Percentiles rank a stretch among this genome's conserved stretches.
phyloP scores from a whole-genome alignment of 441 rosid genomes.

The Pelargonium australe region DNA sequence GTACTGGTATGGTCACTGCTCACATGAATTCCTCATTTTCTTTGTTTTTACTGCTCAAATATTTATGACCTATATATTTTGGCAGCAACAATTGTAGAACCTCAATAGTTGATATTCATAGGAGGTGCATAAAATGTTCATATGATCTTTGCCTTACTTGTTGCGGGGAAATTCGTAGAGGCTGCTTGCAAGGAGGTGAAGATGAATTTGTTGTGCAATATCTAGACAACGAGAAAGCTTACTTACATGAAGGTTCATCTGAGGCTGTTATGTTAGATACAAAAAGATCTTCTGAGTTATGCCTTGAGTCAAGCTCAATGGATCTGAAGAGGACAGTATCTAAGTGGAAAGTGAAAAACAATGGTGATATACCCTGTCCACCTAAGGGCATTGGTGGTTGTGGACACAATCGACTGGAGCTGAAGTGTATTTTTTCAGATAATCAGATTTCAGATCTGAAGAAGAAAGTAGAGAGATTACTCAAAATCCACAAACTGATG shows the following conservation, averaged over 20 bases:
- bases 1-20: conserved; percentile 34
- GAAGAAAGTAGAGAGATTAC: conserved; percentile 40
- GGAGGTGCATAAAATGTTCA: conserved; percentile 61
- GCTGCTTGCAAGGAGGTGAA: conserved; percentile 39
- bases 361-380: conserved; percentile 53
- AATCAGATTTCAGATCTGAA: conserved; percentile 45
- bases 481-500: neutral
- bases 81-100: conserved; percentile 69
- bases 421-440: conserved; percentile 42
- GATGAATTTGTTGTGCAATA: conserved; percentile 35
- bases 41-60: neutral
- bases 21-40: neutral
- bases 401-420: conserved; percentile 39
- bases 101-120: conserved; percentile 66
- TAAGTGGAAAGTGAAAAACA: conserved; percentile 53
- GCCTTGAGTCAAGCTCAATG: conserved; percentile 13
- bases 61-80: conserved; percentile 13
- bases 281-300: neutral
- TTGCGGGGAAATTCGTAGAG: conserved; percentile 73
- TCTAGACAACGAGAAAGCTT: conserved; percentile 26
- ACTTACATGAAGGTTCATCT: conserved; percentile 48
- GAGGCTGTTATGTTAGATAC: neutral
- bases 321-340: conserved; percentile 15
- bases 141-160: conserved; percentile 74
- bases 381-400: conserved; percentile 35